Conservation (phyloP, 371 early-diverging fungal species). For the Mucor circinelloides region DNA sequence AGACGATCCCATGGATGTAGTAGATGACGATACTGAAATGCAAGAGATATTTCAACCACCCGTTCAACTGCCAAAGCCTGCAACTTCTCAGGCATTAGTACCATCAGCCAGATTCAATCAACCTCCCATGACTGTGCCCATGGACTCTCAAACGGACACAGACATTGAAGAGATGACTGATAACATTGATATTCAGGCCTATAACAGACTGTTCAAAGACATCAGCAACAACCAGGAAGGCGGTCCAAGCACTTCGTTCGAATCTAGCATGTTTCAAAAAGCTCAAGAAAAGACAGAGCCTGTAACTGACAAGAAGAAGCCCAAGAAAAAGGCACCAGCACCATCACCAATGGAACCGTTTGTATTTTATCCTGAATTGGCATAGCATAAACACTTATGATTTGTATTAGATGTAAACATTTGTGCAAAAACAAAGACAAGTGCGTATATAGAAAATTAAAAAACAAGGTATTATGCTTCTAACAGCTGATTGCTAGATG, state of each 20-base stretch:
- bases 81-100: not conserved
- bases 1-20: not conserved
- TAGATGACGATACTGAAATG: not conserved
- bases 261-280: not conserved
- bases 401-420: slow-evolving; percentile 38
- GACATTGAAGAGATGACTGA: not conserved
- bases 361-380: not conserved
- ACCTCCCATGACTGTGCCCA: not conserved
- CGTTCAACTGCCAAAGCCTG: not conserved
- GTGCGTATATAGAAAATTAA: slow-evolving; percentile 10
- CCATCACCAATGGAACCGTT: not conserved
- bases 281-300: not conserved
- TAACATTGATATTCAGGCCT: not conserved
- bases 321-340: not conserved
- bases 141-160: not conserved
- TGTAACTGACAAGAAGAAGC: not conserved
- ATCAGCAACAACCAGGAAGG: not conserved
- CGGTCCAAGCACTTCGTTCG: not conserved
- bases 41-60: not conserved
- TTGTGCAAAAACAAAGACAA: slow-evolving; percentile 36
- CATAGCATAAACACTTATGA: not conserved
- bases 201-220: not conserved
- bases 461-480: not conserved
- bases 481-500: slow-evolving; percentile 1
- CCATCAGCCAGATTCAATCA: not conserved